Conservation (phyloP, 1,284 basidiomycete genomes). For the Puccinia polysora region DNA sequence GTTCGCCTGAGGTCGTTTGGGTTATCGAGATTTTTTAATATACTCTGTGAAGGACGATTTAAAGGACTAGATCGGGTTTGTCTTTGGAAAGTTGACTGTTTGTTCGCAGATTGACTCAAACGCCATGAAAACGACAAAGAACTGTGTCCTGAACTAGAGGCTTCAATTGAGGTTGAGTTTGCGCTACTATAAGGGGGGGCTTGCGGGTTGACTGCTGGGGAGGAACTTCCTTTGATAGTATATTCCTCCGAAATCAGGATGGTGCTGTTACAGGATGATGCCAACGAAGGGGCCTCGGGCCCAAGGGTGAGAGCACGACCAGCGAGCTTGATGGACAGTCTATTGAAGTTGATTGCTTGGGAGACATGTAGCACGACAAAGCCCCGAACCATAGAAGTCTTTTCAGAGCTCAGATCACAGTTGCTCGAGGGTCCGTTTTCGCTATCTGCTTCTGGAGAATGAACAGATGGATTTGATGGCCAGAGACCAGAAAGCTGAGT, state of each 20-base stretch:
- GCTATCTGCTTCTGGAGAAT: not conserved
- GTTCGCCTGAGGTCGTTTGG: not conserved
- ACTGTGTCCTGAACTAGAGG: not conserved
- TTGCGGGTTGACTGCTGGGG: not conserved
- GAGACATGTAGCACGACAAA: constrained; percentile 13
- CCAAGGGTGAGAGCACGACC: constrained; percentile 10
- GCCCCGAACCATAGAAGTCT: constrained; percentile 13
- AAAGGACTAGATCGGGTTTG: too few species aligned
- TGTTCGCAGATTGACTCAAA: not conserved
- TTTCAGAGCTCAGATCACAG: constrained; percentile 1
- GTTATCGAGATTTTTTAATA: too few species aligned
- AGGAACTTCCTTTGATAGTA: constrained; percentile 12
- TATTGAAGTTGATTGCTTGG: constrained; percentile 17
- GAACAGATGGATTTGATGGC: not conserved
- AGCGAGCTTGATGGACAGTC: constrained; percentile 2
- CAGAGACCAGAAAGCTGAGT: constrained; percentile 12
- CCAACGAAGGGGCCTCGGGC: not conserved
- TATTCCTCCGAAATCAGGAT: constrained; percentile 18
- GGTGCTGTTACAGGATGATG: constrained; percentile 5
- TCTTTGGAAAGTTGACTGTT: not conserved
- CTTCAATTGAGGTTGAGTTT: not conserved
- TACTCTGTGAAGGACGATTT: too few species aligned
- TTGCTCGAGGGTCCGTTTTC: not conserved
- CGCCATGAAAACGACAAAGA: not conserved
- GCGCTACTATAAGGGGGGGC: not conserved